Evolutionary conservation across 176 grass and related monocot species (phyloP).

Genomic region (Metroxylon sagu): DNA sequence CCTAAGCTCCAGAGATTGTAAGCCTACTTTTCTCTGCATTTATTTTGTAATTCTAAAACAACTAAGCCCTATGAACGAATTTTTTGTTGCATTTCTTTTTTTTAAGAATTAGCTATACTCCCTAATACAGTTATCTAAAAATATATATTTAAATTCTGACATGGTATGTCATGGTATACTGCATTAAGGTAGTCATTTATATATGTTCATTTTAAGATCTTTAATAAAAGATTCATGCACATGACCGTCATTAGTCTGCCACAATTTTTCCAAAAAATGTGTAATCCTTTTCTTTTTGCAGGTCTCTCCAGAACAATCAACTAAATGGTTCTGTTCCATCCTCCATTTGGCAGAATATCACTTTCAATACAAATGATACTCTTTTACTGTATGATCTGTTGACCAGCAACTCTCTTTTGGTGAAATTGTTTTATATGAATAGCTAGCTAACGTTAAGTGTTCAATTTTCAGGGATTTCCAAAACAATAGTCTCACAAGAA

Average conservation of each 20-base stretch:
- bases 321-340: conserved; percentile 44
- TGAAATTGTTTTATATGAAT: neutral
- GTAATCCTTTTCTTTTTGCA: conserved; percentile 25
- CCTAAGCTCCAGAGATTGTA: conserved; percentile 79
- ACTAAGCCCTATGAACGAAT: too few relatives aligned
- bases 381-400: conserved; percentile 68
- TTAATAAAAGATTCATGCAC: too few relatives aligned
- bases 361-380: conserved; percentile 44
- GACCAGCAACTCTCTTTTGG: neutral
- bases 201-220: too few relatives aligned
- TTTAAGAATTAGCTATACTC: neutral
- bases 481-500: conserved; percentile 62
- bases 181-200: too few relatives aligned
- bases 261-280: neutral
- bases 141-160: too few relatives aligned
- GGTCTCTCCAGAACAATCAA: conserved; percentile 43
- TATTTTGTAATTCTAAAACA: neutral
- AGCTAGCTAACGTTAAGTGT: conserved; percentile 4
- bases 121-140: too few relatives aligned
- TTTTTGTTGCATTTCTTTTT: neutral
- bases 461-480: conserved; percentile 62
- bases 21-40: conserved; percentile 18
- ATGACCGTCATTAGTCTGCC: too few relatives aligned
- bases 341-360: conserved; percentile 61
- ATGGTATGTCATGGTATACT: too few relatives aligned